phyloP scores from a whole-genome alignment of 1,139 yeast genomes.

The Kodamaea derodonti region DNA sequence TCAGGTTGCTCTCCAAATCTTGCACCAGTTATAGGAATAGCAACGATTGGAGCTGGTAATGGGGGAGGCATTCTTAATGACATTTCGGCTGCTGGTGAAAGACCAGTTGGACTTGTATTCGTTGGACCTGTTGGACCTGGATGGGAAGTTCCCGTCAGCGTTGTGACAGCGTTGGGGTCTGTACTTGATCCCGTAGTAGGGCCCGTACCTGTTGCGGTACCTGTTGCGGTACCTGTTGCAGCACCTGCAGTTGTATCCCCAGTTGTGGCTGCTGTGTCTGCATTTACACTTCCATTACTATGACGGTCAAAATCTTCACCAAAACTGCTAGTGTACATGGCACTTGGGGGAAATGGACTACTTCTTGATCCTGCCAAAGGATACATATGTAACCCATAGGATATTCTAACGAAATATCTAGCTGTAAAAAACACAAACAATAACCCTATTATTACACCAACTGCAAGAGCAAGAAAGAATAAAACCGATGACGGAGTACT shows the following conservation, averaged over 20 bases:
- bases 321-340: slow-evolving; percentile 7
- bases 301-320: slow-evolving; percentile 3
- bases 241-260: neutral
- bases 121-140: neutral
- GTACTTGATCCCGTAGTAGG: neutral
- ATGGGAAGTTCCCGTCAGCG: neutral
- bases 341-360: slow-evolving; percentile 3
- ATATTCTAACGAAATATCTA: slow-evolving; percentile 54
- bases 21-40: slow-evolving; percentile 1
- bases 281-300: neutral
- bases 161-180: neutral
- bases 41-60: neutral
- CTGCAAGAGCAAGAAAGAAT: slow-evolving; percentile 58
- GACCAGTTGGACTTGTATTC: neutral
- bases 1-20: slow-evolving; percentile 4
- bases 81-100: neutral
- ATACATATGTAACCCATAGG: slow-evolving; percentile 51
- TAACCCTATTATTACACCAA: slow-evolving; percentile 55
- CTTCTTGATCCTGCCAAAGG: slow-evolving; percentile 18
- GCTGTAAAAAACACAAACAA: slow-evolving; percentile 56
- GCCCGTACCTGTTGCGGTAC: neutral
- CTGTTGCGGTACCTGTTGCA: neutral
- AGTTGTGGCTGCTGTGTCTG: neutral
- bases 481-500: slow-evolving; percentile 54
- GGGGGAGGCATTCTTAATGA: neutral